Conservation (phyloP, 306 rosid species). For the Ammopiptanthus mongolicus region DNA sequence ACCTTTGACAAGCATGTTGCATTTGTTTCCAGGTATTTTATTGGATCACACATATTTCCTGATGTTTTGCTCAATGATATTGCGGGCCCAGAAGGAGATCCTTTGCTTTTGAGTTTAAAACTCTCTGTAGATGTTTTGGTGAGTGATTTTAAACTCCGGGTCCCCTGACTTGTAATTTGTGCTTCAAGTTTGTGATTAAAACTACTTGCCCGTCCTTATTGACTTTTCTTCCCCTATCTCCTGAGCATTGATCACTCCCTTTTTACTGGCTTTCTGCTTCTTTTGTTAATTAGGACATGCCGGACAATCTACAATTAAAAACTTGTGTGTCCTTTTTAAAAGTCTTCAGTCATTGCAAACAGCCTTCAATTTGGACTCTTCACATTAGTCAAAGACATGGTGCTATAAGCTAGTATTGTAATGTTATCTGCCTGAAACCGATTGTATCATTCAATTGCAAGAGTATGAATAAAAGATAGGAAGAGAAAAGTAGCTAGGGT, state of each 20-base stretch:
- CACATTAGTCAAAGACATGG: not conserved
- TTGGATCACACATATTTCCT: constrained; percentile 79
- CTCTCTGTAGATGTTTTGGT: constrained; percentile 95
- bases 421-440: constrained; percentile 15
- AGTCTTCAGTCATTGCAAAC: not conserved
- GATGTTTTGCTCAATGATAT: constrained; percentile 84
- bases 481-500: not conserved
- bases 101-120: constrained; percentile 89
- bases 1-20: constrained; percentile 28
- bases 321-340: constrained; percentile 3
- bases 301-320: not conserved
- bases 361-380: not conserved
- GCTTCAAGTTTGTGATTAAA: not conserved
- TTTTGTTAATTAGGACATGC: constrained; percentile 6
- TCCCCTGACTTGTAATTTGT: not conserved
- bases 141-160: constrained; percentile 34
- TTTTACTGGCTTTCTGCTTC: constrained; percentile 13
- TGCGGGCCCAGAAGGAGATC: constrained; percentile 94
- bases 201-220: not conserved
- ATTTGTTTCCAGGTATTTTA: constrained; percentile 55
- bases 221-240: not conserved
- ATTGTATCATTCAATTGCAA: not conserved
- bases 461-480: not conserved
- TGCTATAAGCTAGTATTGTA: not conserved
- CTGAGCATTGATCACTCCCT: not conserved